Evolutionary conservation across 208 protist species (phyloP).

Genomic region (Willaertia magna): DNA sequence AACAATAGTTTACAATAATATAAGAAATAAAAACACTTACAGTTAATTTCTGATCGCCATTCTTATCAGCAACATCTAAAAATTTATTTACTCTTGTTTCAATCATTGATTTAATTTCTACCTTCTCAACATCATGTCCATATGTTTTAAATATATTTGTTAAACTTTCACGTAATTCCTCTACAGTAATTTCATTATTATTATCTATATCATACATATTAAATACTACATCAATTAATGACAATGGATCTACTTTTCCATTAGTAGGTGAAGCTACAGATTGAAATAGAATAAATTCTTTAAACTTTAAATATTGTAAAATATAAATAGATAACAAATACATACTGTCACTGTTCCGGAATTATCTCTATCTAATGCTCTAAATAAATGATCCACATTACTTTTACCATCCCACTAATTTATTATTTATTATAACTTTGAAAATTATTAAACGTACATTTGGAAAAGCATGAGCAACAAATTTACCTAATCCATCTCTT

Average conservation of each 20-base stretch:
- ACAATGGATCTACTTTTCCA: background rate
- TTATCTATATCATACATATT: background rate
- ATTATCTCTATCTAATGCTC: background rate
- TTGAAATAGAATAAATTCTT: slow-evolving; percentile 8
- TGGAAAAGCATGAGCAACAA: background rate
- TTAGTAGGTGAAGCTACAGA: background rate
- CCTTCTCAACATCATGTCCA: background rate
- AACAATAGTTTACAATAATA: too few relatives aligned
- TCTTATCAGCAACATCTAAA: background rate
- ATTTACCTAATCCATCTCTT: background rate
- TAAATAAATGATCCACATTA: background rate
- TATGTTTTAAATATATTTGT: background rate
- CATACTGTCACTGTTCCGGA: too few relatives aligned
- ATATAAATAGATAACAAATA: too few relatives aligned
- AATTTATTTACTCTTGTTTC: background rate
- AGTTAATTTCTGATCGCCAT: background rate
- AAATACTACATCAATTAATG: background rate
- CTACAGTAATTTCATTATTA: background rate
- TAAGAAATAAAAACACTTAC: too few relatives aligned
- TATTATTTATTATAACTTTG: too few relatives aligned
- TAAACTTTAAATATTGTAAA: too few relatives aligned
- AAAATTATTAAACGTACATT: too few relatives aligned
- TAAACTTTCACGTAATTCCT: background rate
- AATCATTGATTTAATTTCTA: background rate
- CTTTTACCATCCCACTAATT: background rate